A percentile compares a stretch with the other conserved stretches of the same genome.
phyloP scores from a whole-genome alignment of 495 filamentous ascomycete genomes.

The Neurospora sp. region DNA sequence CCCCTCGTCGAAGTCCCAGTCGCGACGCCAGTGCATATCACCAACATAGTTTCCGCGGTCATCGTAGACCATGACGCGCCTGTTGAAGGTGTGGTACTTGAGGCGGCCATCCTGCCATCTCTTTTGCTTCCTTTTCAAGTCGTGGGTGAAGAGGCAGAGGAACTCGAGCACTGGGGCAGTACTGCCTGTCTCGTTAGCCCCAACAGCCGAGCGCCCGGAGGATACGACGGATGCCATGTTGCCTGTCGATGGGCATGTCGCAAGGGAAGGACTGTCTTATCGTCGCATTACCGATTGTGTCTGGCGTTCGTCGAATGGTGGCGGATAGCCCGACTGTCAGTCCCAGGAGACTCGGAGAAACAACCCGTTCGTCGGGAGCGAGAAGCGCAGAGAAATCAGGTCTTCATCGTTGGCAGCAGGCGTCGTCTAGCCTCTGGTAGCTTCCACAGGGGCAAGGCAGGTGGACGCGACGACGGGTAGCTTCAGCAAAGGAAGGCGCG shows the following conservation, averaged over 20 bases:
- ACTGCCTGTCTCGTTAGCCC: constrained; percentile 2
- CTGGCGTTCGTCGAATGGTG: background rate
- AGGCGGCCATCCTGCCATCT: constrained; percentile 88
- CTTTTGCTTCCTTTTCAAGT: constrained; percentile 77
- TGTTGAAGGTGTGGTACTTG: constrained; percentile 84
- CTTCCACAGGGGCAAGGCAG: background rate
- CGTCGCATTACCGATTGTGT: background rate
- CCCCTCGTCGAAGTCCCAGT: constrained; percentile 54
- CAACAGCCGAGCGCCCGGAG: constrained; percentile 3
- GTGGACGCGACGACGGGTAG: background rate
- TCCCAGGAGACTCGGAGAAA: background rate
- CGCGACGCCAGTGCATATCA: constrained; percentile 70
- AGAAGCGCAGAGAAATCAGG: background rate
- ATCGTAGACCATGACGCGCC: constrained; percentile 85
- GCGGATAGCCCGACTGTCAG: background rate
- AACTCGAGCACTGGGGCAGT: constrained; percentile 65
- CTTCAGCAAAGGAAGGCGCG: background rate
- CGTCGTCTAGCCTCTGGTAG: background rate
- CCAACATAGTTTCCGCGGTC: constrained; percentile 68
- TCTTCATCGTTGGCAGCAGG: background rate
- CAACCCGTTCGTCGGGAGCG: background rate
- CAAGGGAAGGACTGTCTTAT: background rate
- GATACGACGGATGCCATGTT: constrained; percentile 13
- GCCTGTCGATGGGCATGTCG: constrained; percentile 1
- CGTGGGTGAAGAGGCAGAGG: constrained; percentile 74